A percentile compares a stretch with the other conserved stretches of the same genome.
Conservation (phyloP, 441 rosid species). For the Monsonia emarginata region DNA sequence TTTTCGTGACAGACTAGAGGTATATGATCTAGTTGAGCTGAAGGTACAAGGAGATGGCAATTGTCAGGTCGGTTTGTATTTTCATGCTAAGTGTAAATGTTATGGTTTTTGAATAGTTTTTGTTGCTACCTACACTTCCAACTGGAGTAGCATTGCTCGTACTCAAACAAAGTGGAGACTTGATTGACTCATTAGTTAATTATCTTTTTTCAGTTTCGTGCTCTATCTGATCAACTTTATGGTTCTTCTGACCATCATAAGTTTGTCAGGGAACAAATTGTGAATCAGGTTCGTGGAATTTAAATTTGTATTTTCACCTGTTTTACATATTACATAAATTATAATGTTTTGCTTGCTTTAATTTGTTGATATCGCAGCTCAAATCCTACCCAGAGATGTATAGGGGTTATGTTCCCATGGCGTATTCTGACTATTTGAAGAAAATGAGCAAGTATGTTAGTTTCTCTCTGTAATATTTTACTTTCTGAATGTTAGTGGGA, state of each 20-base stretch:
- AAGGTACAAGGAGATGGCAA: constrained; percentile 52
- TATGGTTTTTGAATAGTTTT: not conserved
- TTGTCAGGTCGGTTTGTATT: constrained; percentile 35
- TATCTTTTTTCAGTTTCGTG: constrained; percentile 57
- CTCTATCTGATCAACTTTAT: constrained; percentile 84
- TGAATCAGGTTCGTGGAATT: constrained; percentile 46
- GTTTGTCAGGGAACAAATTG: constrained; percentile 58
- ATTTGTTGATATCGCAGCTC: constrained; percentile 40
- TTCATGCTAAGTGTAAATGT: not conserved
- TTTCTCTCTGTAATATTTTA: not conserved
- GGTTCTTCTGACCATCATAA: constrained; percentile 68
- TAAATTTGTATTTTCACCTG: constrained; percentile 11
- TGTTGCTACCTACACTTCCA: not conserved
- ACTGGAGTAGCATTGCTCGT: not conserved
- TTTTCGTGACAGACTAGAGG: constrained; percentile 24
- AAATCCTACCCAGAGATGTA: constrained; percentile 43
- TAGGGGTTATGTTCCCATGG: constrained; percentile 68
- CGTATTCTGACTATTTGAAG: constrained; percentile 51
- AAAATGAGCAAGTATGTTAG: constrained; percentile 50
- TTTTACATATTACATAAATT: constrained; percentile 9
- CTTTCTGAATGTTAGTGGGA: not conserved
- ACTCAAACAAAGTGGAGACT: not conserved
- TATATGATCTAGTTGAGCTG: constrained; percentile 34
- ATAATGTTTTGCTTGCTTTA: not conserved
- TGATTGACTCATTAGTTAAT: not conserved